A percentile compares a stretch with the other conserved stretches of the same genome.
Evolutionary conservation across 2,329 filamentous ascomycete genomes (phyloP).

Genomic region (Talaromyces sp.): DNA sequence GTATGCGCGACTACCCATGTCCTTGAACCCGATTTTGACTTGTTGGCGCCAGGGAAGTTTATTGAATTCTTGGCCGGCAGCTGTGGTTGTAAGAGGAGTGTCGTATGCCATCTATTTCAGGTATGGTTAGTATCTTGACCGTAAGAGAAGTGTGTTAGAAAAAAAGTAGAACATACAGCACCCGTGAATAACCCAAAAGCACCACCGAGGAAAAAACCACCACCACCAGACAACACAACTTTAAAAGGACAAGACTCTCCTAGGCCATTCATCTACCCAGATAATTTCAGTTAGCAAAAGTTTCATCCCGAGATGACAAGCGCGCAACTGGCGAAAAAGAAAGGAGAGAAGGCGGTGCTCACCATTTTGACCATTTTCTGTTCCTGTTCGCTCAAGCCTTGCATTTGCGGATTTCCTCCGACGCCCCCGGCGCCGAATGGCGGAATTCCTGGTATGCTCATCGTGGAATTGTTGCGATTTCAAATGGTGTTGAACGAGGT

Average conservation of each 20-base stretch:
- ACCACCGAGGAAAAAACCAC: slow-evolving; percentile 91
- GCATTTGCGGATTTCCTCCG: slow-evolving; percentile 25
- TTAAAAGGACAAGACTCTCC: slow-evolving; percentile 95
- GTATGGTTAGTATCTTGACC: slow-evolving; percentile 1
- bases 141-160: background rate
- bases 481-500: background rate
- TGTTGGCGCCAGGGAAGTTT: slow-evolving; percentile 78
- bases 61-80: slow-evolving; percentile 49
- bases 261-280: slow-evolving; percentile 63
- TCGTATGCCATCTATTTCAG: slow-evolving; percentile 86
- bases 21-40: slow-evolving; percentile 78
- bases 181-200: slow-evolving; percentile 98
- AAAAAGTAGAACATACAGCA: slow-evolving; percentile 56
- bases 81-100: slow-evolving; percentile 66
- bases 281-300: slow-evolving; percentile 4
- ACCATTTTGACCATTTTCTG: slow-evolving; percentile 45
- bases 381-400: slow-evolving; percentile 41
- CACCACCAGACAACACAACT: slow-evolving; percentile 80
- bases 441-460: slow-evolving; percentile 33
- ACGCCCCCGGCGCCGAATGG: slow-evolving; percentile 25
- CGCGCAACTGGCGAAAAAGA: background rate
- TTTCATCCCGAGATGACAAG: background rate
- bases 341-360: background rate
- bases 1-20: slow-evolving; percentile 83
- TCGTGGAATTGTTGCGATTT: slow-evolving; percentile 11